A percentile compares a stretch with the other conserved stretches of the same genome.
Evolutionary conservation across 495 filamentous ascomycete genomes (phyloP).

Genomic region (Xylaria castorea): DNA sequence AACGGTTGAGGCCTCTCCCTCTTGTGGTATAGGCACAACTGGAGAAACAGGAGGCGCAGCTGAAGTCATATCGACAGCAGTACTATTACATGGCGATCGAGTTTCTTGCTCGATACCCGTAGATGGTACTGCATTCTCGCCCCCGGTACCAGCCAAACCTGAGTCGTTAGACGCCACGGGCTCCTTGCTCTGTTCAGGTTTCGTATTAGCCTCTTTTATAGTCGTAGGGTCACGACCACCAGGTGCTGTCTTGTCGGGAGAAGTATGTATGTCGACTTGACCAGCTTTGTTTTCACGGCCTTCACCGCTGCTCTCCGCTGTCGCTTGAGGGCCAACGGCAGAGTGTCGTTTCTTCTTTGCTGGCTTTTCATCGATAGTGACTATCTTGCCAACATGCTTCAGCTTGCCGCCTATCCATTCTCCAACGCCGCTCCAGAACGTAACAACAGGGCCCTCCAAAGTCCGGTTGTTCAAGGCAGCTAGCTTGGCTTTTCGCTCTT

Average conservation of each 20-base stretch:
- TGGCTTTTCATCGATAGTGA: slow-evolving; percentile 64
- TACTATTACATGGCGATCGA: not conserved
- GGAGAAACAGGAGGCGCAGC: not conserved
- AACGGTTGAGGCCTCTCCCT: slow-evolving; percentile 12
- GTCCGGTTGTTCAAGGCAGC: slow-evolving; percentile 85
- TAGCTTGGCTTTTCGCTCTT: slow-evolving; percentile 79
- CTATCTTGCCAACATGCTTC: slow-evolving; percentile 73
- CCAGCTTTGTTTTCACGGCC: slow-evolving; percentile 43
- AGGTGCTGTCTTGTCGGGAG: slow-evolving; percentile 34
- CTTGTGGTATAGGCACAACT: not conserved
- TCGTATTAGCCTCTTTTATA: slow-evolving; percentile 21
- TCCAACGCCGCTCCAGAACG: slow-evolving; percentile 89
- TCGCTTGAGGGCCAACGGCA: slow-evolving; percentile 32
- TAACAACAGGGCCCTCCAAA: slow-evolving; percentile 87
- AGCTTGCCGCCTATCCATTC: slow-evolving; percentile 73
- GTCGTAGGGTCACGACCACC: not conserved
- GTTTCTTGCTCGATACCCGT: not conserved
- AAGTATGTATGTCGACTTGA: slow-evolving; percentile 30
- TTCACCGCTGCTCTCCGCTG: slow-evolving; percentile 37
- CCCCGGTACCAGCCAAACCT: not conserved
- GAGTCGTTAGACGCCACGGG: not conserved
- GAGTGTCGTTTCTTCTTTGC: slow-evolving; percentile 55
- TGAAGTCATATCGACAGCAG: not conserved
- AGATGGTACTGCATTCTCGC: not conserved
- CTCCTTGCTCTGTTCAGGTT: slow-evolving; percentile 31